A percentile compares a stretch with the other conserved stretches of the same genome.
Conservation (phyloP, 2,329 filamentous ascomycete genomes). For the Talaromyces sp. region DNA sequence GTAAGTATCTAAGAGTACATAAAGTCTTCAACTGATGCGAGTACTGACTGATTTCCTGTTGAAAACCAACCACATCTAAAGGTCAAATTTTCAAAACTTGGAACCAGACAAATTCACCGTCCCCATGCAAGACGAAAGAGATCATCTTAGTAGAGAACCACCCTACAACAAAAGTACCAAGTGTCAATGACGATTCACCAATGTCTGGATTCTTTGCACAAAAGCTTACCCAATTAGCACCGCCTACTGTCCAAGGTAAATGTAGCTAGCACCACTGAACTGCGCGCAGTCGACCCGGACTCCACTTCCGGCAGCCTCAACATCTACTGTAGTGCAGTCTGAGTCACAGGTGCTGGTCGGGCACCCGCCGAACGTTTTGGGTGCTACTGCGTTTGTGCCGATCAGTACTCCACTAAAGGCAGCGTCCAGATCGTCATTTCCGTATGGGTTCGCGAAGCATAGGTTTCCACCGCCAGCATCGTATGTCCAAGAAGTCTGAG, state of each 20-base stretch:
- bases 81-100: no score
- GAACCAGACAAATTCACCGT: no score
- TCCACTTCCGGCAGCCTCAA: background rate
- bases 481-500: background rate
- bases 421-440: background rate
- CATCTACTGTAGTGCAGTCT: background rate
- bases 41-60: no score
- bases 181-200: background rate
- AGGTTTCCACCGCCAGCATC: background rate
- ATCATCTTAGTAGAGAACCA: no score
- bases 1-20: no score
- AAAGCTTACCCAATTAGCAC: background rate
- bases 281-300: background rate
- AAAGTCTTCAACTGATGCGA: no score
- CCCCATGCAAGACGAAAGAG: no score
- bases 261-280: background rate
- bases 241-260: background rate
- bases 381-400: background rate
- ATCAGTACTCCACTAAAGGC: background rate
- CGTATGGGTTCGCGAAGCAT: background rate
- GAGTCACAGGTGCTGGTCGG: background rate
- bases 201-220: background rate
- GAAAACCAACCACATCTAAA: no score
- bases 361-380: background rate
- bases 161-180: background rate